Evolutionary conservation across 345 rosid species (phyloP), one percentile per base, ranked within the genome.

Genomic region (Euphorbia peplus): DNA sequence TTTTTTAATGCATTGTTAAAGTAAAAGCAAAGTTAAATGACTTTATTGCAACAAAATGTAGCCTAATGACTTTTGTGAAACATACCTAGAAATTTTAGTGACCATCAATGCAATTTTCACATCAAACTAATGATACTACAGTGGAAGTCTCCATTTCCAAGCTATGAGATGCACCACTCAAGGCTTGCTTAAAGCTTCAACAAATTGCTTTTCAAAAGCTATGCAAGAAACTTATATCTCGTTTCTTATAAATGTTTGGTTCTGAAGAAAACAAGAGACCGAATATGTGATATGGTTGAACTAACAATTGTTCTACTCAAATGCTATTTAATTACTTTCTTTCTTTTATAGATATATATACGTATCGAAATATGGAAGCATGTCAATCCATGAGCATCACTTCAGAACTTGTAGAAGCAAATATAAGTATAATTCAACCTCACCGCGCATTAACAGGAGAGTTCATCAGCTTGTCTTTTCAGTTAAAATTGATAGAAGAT

Each of bases 401-500:
- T 44, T 47, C n/a, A 9, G 48, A 44, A 44, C 48, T 3, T 47
- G 14, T 47, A 13, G n/a, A 47, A 14, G 51, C 51, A 47, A 47
- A 14, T 4, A 13, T 14, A 47, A 14, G 51, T 47, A 14, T 48
- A 48, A 48, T 48, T 48, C 53, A 16, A 18, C 15, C 21, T 18
- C 53, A 48, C 21, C 21, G n/a, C 22, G 53, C 53, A 48, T 48
- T 48, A 4, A 65, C 64, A 8, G 19, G 46, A 26, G 68, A 48
- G 56, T 62, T 39, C 19, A 47, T 80, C 80, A 78, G 64, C 83
- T 67, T 70, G 82, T 79, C 80, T 86, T 91, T 76, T 85, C 82
- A 0, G 86, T 79, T 60, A 93, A 64, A 60, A 78, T 64, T 0
- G 85, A 79, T 37, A 89, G 50, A 0, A 93, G 88, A 70, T 89